Base-by-base conservation (phyloP, 106 monocot genomes). In the Dendrobium catenatum region DNA sequence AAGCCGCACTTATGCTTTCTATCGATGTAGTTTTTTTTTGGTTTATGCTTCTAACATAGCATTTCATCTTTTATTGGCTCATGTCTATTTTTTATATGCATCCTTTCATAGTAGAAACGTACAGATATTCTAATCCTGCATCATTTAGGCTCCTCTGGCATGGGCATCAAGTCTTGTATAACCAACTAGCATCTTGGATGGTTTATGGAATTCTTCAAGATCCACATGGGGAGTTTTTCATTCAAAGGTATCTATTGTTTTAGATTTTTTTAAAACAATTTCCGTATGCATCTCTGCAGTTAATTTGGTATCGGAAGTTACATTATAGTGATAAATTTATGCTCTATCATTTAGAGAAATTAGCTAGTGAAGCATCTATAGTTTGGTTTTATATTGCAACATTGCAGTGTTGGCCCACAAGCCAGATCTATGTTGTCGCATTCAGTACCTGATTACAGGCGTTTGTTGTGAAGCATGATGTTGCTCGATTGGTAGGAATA, bases 121-220 rank as follows among this genome's bases (percentile, higher is more conserved):
- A 54, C 51, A 41, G 26, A 8, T 51, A 55, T 37, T 77, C 29
- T 54, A 43, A 9, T 55, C 44, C 27, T 29, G 13, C 5, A 31
- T 87, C 85, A 17, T 73, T 79, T 82, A 99, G 99, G 90, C 87
- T 99, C 7, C 89, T 99, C 33, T 99, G 99, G 95, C 99, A 99
- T 91, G 99, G 93, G 55, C 99, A 99, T 81, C 95, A 99, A 84
- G 93, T 95, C 40, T 80, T 99, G 86, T 99, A 91, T 82, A 91
- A 95, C 77, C 99, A 99, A 79, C 87, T 99, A 43, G 87, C 92
- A 18, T 86, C 91, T 51, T 99, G 99, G 99, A 91, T 95, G 91
- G 86, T 99, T 64, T 93, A 99, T 88, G 99, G 99, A 67, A 89
- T 99, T 86, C 93, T 99, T 86, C 95, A 95, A 85, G 99, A 95